phyloP scores from a whole-genome alignment of 2,329 filamentous ascomycete genomes.

The Dothideomycetidae sp. region DNA sequence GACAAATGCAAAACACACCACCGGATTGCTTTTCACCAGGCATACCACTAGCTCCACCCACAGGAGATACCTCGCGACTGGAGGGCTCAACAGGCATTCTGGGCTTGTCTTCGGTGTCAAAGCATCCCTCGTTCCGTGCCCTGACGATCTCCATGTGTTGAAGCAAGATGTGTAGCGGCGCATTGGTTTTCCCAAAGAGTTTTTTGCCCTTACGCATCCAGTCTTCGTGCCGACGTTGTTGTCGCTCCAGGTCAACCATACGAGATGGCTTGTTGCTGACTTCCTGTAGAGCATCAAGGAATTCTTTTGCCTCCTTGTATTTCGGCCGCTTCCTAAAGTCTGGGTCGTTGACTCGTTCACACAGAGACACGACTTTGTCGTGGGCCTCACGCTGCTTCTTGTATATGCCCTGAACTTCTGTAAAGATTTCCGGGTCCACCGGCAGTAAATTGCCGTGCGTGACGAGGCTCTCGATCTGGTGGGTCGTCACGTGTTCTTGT shows the following conservation, averaged over 20 bases:
- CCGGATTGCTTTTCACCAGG: constrained; percentile 26
- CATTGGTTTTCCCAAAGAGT: constrained; percentile 94
- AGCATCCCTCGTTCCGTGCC: constrained; percentile 79
- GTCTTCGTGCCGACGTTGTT: constrained; percentile 89
- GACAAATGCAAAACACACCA: constrained; percentile 92
- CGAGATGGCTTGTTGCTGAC: constrained; percentile 86
- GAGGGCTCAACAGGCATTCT: constrained; percentile 82
- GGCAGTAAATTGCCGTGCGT: constrained; percentile 68
- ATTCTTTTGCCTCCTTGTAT: constrained; percentile 79
- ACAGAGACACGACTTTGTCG: constrained; percentile 69
- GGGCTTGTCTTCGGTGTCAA: constrained; percentile 79
- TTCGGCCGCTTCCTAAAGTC: constrained; percentile 69
- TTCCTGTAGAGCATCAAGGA: constrained; percentile 74
- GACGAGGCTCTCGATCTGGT: constrained; percentile 83
- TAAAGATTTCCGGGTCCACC: constrained; percentile 66
- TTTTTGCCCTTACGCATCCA: constrained; percentile 99
- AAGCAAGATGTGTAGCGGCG: constrained; percentile 86
- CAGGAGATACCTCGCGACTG: constrained; percentile 62
- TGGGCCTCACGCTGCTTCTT: constrained; percentile 94
- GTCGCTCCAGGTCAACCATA: constrained; percentile 82
- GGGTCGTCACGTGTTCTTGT: constrained; percentile 85
- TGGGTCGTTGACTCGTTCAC: constrained; percentile 57
- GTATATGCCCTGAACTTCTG: constrained; percentile 75
- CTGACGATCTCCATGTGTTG: constrained; percentile 89
- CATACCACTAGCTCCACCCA: constrained; percentile 19